phyloP scores from a whole-genome alignment of 140 eudicot species.

The Ambrosia hybrid region DNA sequence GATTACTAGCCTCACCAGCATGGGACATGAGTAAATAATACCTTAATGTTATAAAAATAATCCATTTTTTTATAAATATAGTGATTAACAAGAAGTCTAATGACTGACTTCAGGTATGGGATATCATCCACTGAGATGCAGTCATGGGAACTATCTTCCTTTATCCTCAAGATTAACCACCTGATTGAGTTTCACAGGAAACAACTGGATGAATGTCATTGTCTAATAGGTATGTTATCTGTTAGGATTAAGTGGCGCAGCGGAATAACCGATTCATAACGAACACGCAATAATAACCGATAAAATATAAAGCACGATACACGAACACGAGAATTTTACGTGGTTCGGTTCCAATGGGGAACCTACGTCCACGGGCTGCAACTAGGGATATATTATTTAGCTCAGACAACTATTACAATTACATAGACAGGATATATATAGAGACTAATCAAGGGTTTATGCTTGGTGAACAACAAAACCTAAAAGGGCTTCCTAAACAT shows the following conservation, averaged over 20 bases:
- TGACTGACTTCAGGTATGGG: conserved; percentile 37
- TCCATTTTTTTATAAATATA: neutral
- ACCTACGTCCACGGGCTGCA: no score
- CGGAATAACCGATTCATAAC: no score
- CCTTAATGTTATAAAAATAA: neutral
- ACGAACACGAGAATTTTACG: no score
- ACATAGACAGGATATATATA: no score
- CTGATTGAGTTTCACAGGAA: conserved; percentile 49
- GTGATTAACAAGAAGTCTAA: conserved; percentile 2
- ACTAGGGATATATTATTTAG: no score
- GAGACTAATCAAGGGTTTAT: no score
- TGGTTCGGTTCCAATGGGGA: no score
- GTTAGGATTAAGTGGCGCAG: neutral
- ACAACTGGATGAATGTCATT: conserved; percentile 41
- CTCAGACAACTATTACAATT: no score
- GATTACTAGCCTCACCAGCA: conserved; percentile 54
- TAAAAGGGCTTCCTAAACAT: no score
- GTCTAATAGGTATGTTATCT: conserved; percentile 44
- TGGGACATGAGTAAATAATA: conserved; percentile 57
- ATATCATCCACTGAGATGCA: conserved; percentile 41
- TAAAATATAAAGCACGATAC: no score
- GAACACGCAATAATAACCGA: no score
- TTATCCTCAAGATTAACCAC: conserved; percentile 48
- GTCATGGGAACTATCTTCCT: conserved; percentile 65
- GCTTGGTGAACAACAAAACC: no score